phyloP scores from a whole-genome alignment of 2,329 filamentous ascomycete genomes.

The Sordariomycetes sp. region DNA sequence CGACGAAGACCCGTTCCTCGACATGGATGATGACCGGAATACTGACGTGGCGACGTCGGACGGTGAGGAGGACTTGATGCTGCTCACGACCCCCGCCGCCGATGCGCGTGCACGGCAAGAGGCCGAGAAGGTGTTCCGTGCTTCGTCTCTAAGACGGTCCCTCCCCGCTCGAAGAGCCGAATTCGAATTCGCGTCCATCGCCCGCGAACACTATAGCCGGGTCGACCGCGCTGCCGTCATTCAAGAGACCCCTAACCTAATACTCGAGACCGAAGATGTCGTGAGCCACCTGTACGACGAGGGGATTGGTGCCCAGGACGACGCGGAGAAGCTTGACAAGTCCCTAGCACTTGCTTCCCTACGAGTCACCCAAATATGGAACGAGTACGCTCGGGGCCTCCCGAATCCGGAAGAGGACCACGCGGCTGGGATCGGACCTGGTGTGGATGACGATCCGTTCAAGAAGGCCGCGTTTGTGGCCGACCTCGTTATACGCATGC shows the following conservation, averaged over 20 bases:
- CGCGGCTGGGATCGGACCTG: conserved; percentile 50
- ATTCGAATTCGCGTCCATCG: conserved; percentile 56
- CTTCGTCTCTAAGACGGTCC: conserved; percentile 32
- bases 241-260: conserved; percentile 55
- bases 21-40: conserved; percentile 16
- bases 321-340: conserved; percentile 40
- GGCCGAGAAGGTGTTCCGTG: conserved; percentile 41
- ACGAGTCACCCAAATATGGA: conserved; percentile 42
- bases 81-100: conserved; percentile 41
- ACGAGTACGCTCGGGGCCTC: conserved; percentile 33
- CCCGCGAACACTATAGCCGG: conserved; percentile 51
- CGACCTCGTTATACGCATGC: conserved; percentile 62
- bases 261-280: conserved; percentile 63
- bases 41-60: conserved; percentile 27
- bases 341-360: conserved; percentile 39
- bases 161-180: conserved; percentile 32
- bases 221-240: conserved; percentile 44
- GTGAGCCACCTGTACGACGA: conserved; percentile 53
- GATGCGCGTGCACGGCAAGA: conserved; percentile 38
- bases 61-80: conserved; percentile 26
- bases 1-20: conserved; percentile 20
- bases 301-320: conserved; percentile 40
- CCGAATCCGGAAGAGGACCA: conserved; percentile 37
- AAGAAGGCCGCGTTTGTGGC: conserved; percentile 71
- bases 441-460: conserved; percentile 45